Evolutionary conservation across 2,329 filamentous ascomycete genomes (phyloP).

Genomic region (Xylaria multiplex): DNA sequence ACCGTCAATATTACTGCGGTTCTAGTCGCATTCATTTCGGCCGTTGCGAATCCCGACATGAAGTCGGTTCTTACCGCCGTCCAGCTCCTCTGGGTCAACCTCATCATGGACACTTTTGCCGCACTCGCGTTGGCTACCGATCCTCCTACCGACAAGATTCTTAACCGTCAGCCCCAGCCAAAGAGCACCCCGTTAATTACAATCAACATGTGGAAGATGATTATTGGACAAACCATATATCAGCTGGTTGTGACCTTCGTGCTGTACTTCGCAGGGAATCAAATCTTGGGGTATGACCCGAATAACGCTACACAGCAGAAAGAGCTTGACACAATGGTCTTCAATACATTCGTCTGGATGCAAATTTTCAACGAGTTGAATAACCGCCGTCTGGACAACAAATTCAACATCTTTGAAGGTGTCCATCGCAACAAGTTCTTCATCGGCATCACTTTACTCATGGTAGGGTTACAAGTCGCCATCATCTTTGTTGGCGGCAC

Average conservation of each 20-base stretch:
- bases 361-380: conserved; percentile 78
- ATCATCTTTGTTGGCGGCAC: conserved; percentile 67
- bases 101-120: conserved; percentile 76
- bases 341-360: conserved; percentile 78
- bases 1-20: conserved; percentile 78
- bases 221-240: conserved; percentile 69
- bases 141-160: conserved; percentile 65
- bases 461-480: conserved; percentile 65
- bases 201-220: conserved; percentile 75
- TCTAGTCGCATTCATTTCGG: conserved; percentile 71
- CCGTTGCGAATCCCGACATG: conserved; percentile 65
- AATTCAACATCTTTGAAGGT: conserved; percentile 70
- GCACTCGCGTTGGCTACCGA: conserved; percentile 73
- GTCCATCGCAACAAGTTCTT: conserved; percentile 67
- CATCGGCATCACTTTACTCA: conserved; percentile 65
- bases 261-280: conserved; percentile 68
- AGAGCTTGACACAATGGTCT: conserved; percentile 69
- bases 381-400: conserved; percentile 70
- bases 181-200: conserved; percentile 80
- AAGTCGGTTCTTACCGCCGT: conserved; percentile 72
- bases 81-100: conserved; percentile 74
- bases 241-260: conserved; percentile 68
- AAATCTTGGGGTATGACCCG: conserved; percentile 62
- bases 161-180: conserved; percentile 62
- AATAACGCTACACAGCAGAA: conserved; percentile 53